Conservation (phyloP, 345 rosid genomes). For the Lepidium didymum region DNA sequence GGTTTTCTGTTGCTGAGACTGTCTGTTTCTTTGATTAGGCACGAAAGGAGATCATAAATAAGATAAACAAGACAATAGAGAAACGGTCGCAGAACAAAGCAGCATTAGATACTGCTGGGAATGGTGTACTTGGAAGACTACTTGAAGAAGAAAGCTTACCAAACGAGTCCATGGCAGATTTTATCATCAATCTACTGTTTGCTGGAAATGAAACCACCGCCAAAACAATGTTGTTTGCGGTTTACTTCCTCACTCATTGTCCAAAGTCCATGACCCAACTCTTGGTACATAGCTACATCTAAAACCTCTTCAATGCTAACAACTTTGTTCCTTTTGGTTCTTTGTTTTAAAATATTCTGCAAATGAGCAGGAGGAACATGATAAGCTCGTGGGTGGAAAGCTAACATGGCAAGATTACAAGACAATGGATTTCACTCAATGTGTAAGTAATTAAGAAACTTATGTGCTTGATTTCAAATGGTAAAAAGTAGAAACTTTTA, state of each 20-base stretch:
- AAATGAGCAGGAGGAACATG: slow-evolving; percentile 66
- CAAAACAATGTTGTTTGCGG: slow-evolving; percentile 76
- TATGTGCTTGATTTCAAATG: neutral
- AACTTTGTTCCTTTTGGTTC: neutral
- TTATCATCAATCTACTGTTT: slow-evolving; percentile 74
- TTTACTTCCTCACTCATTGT: slow-evolving; percentile 66
- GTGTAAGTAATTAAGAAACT: slow-evolving; percentile 45
- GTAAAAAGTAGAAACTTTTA: neutral
- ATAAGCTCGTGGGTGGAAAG: slow-evolving; percentile 25
- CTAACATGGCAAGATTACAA: slow-evolving; percentile 79
- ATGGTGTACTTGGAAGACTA: slow-evolving; percentile 62
- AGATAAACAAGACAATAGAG: slow-evolving; percentile 47
- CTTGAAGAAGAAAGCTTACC: slow-evolving; percentile 63
- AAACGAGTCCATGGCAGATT: slow-evolving; percentile 61
- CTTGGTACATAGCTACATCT: slow-evolving; percentile 45
- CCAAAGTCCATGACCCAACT: slow-evolving; percentile 58
- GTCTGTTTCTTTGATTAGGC: slow-evolving; percentile 36
- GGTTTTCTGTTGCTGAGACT: neutral
- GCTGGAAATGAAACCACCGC: slow-evolving; percentile 92
- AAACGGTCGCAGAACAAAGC: slow-evolving; percentile 27
- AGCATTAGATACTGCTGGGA: slow-evolving; percentile 22
- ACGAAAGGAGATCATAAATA: slow-evolving; percentile 53
- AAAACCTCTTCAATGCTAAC: neutral
- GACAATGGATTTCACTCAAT: slow-evolving; percentile 78
- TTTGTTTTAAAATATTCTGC: neutral